Evolutionary conservation across 345 rosid species (phyloP).

Genomic region (Punica granatum): DNA sequence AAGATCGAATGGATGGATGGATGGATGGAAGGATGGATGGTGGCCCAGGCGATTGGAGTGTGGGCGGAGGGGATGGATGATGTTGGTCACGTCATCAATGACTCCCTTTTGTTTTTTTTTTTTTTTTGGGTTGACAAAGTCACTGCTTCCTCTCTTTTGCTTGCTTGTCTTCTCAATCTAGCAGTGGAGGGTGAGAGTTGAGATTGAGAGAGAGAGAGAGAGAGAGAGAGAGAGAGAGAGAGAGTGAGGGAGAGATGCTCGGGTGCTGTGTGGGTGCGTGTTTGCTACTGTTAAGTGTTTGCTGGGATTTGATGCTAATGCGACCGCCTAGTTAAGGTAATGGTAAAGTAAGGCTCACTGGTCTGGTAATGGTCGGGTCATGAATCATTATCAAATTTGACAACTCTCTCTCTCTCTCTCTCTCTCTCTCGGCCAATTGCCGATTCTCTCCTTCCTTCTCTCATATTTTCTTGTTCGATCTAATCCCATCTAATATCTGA

Average conservation of each 20-base stretch:
- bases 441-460: too few relatives aligned
- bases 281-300: background rate
- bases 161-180: background rate
- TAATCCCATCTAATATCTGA: too few relatives aligned
- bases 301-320: background rate
- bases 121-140: conserved; percentile 6
- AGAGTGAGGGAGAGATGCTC: background rate
- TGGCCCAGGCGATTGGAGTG: conserved; percentile 1
- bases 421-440: too few relatives aligned
- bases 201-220: too few relatives aligned
- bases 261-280: background rate
- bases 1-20: too few relatives aligned
- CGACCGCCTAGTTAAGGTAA: too few relatives aligned
- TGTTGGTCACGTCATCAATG: conserved; percentile 11
- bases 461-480: too few relatives aligned
- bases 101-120: background rate
- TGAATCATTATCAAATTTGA: too few relatives aligned
- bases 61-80: background rate
- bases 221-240: too few relatives aligned
- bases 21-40: background rate
- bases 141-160: background rate
- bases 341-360: too few relatives aligned
- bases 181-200: background rate
- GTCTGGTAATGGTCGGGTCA: too few relatives aligned
- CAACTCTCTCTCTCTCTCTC: too few relatives aligned